Evolutionary conservation across 257 asterid species (phyloP), one percentile per base, ranked within the genome.

Genomic region (Gynochthodes officinalis): DNA sequence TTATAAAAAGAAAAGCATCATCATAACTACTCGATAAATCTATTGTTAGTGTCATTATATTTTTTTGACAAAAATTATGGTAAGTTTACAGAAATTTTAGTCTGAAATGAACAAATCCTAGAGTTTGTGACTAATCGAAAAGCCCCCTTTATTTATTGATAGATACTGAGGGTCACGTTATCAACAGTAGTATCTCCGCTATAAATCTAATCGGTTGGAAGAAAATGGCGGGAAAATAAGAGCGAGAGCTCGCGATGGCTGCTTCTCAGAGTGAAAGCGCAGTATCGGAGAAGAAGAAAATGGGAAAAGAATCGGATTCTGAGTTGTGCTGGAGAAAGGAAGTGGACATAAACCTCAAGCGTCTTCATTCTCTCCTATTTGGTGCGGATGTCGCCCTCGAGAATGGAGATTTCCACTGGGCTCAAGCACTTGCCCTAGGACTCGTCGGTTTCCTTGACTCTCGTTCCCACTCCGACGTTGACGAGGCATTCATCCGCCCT

Each of bases 401-500:
- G 79, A 92, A 85, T 64, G 85, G 84, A 60, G 96, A 95, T 85
- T 92, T 80, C 75, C 61, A 81, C 72, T 80, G 86, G 49, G 98
- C 98, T 73, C 90, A 86, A 69, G 90, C 85, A 73, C 84, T 86
- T 55, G 81, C 89, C 70, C 83, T 95, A 73, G 92, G 84, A 40
- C 97, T 95, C 74, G 65, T 90, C 78, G 99, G 98, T 63, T 95
- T 95, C 88, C 96, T 95, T 69, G 96, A 95, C 84, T 90, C 98
- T 55, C 89, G 65, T 65, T 83, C 95, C n/a, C 81, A 54, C 6
- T 86, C 93, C 58, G 78, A 88, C 5, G 81, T 74, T 37, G 96
- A 89, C 66, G 90, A 87, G 73, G 92, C 92, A 25, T 92, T 86
- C 79, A 83, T 86, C 70, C 90, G 84, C 28, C 97, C 98, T 32